Evolutionary conservation across 2,329 filamentous ascomycete species (phyloP).

Genomic region (Arthrocladium fulminans): DNA sequence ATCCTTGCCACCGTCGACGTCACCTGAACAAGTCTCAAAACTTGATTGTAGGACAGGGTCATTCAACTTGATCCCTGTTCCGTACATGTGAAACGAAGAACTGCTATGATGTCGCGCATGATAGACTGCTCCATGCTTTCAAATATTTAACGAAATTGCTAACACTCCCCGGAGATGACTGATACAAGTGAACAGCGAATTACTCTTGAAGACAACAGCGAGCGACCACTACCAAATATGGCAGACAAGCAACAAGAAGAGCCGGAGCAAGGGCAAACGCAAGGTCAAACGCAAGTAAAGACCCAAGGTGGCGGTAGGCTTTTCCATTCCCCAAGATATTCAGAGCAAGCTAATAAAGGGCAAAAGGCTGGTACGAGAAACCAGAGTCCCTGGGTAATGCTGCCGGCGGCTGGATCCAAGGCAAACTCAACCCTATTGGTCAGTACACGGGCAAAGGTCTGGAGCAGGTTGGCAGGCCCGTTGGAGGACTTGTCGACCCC

Average conservation of each 20-base stretch:
- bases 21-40: neutral
- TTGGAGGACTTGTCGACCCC: slow-evolving; percentile 23
- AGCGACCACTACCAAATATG: slow-evolving; percentile 5
- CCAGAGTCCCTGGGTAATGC: slow-evolving; percentile 19
- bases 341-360: neutral
- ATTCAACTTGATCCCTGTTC: neutral
- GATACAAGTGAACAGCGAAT: slow-evolving; percentile 4
- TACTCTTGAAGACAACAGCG: slow-evolving; percentile 10
- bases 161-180: slow-evolving; percentile 1
- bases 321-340: too few species aligned
- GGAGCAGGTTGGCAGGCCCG: slow-evolving; percentile 15
- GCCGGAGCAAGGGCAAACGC: slow-evolving; percentile 6
- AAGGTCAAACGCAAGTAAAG: slow-evolving; percentile 2
- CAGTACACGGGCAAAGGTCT: slow-evolving; percentile 22
- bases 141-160: neutral
- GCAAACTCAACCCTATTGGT: slow-evolving; percentile 22
- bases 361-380: slow-evolving; percentile 13
- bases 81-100: neutral
- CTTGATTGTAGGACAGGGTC: neutral
- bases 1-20: neutral
- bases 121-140: neutral
- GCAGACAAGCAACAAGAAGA: slow-evolving; percentile 6
- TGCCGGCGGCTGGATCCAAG: slow-evolving; percentile 22
- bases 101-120: slow-evolving; percentile 1
- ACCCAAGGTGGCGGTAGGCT: too few species aligned